Base-by-base conservation (phyloP, 768 basidiomycete genomes). In the Coprinellus micaceus region DNA sequence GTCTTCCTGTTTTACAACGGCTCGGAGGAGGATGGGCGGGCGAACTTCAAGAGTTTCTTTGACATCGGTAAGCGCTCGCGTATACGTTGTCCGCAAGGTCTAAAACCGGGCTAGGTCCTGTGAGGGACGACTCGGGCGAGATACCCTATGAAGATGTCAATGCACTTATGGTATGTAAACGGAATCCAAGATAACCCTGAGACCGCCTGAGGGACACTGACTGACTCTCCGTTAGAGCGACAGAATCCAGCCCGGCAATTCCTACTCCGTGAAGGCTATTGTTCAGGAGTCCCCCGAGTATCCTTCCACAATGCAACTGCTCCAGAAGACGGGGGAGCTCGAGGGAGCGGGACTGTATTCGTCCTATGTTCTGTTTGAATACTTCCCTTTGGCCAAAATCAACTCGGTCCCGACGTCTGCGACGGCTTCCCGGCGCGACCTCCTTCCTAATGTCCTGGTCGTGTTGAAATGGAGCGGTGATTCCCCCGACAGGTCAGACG, bases 61-160 rank as follows among this genome's bases (percentile, higher is more conserved):
- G 78, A 81, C 51, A 64, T 82, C 3, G 70, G 80, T 80, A 59
- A 33, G 33, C 6, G 7, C 33, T n/a, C n/a, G n/a, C n/a, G n/a
- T n/a, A 33, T 33, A 13, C 7, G 6, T 37, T 69, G 62, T 9
- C 7, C 21, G 30, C 52, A 12, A 6, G 12, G 19, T 9, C 21
- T n/a, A n/a, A 11, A 44, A 24, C 39, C 36, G 29, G 13, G 24
- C 45, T 52, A 30, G 79, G 68, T 6, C 78, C 79, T 28, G 49
- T 77, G n/a, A 63, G 63, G 0, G 76, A 81, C 59, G 54, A 58
- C 4, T 65, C 76, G 10, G 66, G 66, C 17, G 81, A 81, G 59
- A 69, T 80, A 0, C 80, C 79, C 1, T 83, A 74, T 57, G 79
- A 78, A 56, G 57, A 67, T 30, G 36, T 81, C 22, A 82, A 82